Evolutionary conservation across 1,284 basidiomycete species (phyloP), one percentile per base, ranked within the genome.

Genomic region (Trametes versicolor): DNA sequence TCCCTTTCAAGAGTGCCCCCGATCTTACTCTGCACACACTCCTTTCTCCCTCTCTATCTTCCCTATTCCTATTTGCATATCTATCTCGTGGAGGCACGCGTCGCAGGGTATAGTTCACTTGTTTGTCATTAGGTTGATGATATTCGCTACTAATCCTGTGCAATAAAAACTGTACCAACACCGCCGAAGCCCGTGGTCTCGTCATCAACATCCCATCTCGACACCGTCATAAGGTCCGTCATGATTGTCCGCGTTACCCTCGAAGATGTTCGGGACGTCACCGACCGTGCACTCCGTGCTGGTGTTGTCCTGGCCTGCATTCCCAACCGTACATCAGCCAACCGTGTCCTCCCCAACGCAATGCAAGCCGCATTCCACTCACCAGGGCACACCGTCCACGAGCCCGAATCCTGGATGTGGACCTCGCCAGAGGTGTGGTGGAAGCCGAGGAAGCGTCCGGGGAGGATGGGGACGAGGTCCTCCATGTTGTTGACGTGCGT

Each of bases 391-490:
- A 73, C 67, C 19, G 76, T 75, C 86, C 88, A 90, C 29, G 78
- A 75, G 4, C 75, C 77, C 1, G 78, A 78, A 36, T 81, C 81
- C 60, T 80, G 66, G 54, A 90, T 89, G 67, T 90, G 88, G 10
- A 85, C 77, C 74, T 91, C 89, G 3, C 88, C 88, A 0, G 80
- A 78, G 0, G 85, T 78, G 67, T 91, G 89, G 27, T 80, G 80
- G 75, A 77, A 91, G 2, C 82, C 87, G 39, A 89, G 66, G 74
- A 70, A 70, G 37, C 70, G 39, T 6, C 84, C 85, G 37, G 70
- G 66, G 15, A 74, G 60, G 60, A 75, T 77, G 4, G 76, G 76
- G 4, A 76, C 64, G n/a, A 69, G 58, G 67, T 77, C 76, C 48
- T 76, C 64, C 67, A 70, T 60, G 70, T 77, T 77, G 69, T 75